A percentile compares a stretch with the other conserved stretches of the same genome.
phyloP scores from a whole-genome alignment of 169 alveolate species.

The Plasmodium ovale region DNA sequence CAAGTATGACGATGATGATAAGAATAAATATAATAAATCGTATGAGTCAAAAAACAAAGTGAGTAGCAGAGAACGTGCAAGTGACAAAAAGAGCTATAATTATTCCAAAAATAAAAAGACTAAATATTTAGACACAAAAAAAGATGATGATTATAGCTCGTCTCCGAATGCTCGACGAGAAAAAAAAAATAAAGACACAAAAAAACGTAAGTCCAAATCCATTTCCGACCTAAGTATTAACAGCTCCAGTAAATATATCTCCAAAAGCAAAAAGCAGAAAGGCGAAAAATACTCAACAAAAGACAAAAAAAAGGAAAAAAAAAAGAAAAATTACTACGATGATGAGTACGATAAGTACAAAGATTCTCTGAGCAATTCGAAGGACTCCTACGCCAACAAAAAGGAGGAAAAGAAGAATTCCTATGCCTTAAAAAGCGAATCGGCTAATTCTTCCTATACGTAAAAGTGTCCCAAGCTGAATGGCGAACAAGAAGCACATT shows the following conservation, averaged over 20 bases:
- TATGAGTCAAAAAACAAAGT: constrained; percentile 12
- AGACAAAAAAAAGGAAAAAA: constrained; percentile 42
- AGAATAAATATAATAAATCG: constrained; percentile 20
- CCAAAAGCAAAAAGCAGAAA: constrained; percentile 30
- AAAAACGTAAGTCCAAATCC: constrained; percentile 19
- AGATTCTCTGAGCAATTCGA: constrained; percentile 16
- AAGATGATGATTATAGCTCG: constrained; percentile 20
- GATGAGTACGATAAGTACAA: constrained; percentile 6
- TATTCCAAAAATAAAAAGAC: constrained; percentile 3
- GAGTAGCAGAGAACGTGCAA: constrained; percentile 10
- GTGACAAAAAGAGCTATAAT: constrained; percentile 12
- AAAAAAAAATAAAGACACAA: constrained; percentile 27
- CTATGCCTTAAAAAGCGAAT: constrained; percentile 7
- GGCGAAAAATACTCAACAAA: constrained; percentile 24
- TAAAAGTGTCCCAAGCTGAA: too few species aligned
- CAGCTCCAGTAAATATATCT: constrained; percentile 29
- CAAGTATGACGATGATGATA: not conserved
- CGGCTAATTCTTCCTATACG: constrained; percentile 30
- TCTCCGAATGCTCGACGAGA: constrained; percentile 1
- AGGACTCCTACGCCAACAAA: constrained; percentile 16
- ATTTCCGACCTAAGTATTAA: constrained; percentile 23
- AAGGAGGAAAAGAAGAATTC: constrained; percentile 17
- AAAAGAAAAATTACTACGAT: constrained; percentile 18
- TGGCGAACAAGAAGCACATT: too few species aligned
- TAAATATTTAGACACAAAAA: constrained; percentile 16